Evolutionary conservation across 495 filamentous ascomycete genomes (phyloP).

Genomic region (Annulohypoxylon bovei): DNA sequence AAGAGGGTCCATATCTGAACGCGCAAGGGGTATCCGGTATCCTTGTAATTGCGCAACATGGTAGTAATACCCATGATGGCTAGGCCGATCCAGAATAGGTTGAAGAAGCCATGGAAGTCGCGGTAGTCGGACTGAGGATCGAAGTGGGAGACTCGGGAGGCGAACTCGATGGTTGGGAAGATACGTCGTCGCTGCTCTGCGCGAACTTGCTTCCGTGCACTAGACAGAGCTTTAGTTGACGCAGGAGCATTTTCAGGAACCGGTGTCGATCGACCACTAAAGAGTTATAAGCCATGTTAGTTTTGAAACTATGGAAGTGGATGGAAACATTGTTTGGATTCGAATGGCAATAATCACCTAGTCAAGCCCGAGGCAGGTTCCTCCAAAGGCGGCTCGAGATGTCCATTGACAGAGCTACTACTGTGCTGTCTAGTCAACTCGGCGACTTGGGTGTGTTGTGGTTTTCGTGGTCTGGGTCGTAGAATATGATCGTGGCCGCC

Average conservation of each 20-base stretch:
- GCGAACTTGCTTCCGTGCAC: constrained; percentile 83
- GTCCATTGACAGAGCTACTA: constrained; percentile 47
- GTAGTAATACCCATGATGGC: constrained; percentile 97
- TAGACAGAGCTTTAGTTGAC: constrained; percentile 84
- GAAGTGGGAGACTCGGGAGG: constrained; percentile 94
- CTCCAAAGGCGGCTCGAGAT: constrained; percentile 44
- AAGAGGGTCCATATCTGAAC: constrained; percentile 88
- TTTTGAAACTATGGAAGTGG: neutral
- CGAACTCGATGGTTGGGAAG: constrained; percentile 95
- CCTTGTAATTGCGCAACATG: constrained; percentile 89
- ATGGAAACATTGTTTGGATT: neutral
- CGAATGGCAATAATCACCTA: constrained; percentile 45
- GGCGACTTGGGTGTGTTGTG: constrained; percentile 53
- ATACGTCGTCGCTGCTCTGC: constrained; percentile 82
- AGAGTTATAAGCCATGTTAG: constrained; percentile 17
- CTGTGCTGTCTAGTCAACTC: constrained; percentile 47
- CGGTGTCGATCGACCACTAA: constrained; percentile 88
- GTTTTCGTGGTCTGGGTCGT: constrained; percentile 56
- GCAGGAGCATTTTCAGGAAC: constrained; percentile 90
- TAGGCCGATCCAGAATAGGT: constrained; percentile 95
- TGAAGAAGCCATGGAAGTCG: constrained; percentile 97
- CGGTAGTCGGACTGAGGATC: constrained; percentile 91
- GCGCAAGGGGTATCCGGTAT: constrained; percentile 86
- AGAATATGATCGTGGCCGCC: constrained; percentile 49
- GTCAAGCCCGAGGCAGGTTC: constrained; percentile 49